A percentile compares a stretch with the other conserved stretches of the same genome.
Conservation (phyloP, 805 yeast genomes). For the Pichia cephalocereana region DNA sequence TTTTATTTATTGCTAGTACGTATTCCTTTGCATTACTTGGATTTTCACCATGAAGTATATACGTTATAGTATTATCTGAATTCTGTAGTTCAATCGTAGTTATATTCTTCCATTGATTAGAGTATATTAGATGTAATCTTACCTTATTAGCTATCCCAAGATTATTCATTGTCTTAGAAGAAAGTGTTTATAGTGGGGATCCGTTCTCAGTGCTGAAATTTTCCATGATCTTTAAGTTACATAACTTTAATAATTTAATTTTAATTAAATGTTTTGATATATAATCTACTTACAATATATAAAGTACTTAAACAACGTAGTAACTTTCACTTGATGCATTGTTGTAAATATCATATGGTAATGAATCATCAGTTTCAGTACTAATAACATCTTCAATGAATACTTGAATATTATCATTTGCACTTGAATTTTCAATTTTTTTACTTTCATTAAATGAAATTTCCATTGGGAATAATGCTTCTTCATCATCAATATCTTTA, state of each 20-base stretch:
- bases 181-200: background rate
- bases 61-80: background rate
- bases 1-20: constrained; percentile 30
- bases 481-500: constrained; percentile 62
- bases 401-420: background rate
- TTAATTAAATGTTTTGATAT: too few species aligned
- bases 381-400: constrained; percentile 31
- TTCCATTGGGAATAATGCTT: constrained; percentile 80
- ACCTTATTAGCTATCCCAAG: constrained; percentile 27
- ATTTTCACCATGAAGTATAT: constrained; percentile 2
- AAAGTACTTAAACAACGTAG: constrained; percentile 32
- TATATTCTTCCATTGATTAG: constrained; percentile 33
- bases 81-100: background rate
- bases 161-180: constrained; percentile 6
- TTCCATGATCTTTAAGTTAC: too few species aligned
- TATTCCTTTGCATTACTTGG: constrained; percentile 11
- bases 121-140: constrained; percentile 33
- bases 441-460: constrained; percentile 45
- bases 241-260: too few species aligned
- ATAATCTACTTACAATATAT: too few species aligned
- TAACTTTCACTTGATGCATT: constrained; percentile 51
- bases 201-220: background rate
- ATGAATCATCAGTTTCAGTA: constrained; percentile 33
- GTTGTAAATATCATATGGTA: constrained; percentile 62
- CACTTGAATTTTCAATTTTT: constrained; percentile 9